phyloP scores from a whole-genome alignment of 1,284 basidiomycete genomes.

The Ustilago crameri region DNA sequence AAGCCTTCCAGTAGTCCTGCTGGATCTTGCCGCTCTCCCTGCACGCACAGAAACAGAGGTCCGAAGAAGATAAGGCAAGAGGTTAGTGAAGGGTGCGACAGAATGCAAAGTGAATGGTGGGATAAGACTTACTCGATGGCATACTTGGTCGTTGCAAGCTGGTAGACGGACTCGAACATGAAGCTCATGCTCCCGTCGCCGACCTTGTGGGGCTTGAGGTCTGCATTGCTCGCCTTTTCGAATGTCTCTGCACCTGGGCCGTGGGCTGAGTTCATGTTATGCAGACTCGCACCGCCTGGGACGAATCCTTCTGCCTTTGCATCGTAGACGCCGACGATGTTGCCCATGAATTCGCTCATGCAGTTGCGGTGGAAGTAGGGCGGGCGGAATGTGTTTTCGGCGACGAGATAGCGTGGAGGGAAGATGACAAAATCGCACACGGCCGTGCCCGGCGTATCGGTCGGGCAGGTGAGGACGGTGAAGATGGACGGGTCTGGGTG shows the following conservation, averaged over 20 bases:
- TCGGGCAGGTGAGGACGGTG: conserved; percentile 55
- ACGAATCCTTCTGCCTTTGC: conserved; percentile 48
- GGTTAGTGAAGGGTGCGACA: too few relatives aligned
- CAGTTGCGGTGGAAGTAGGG: conserved; percentile 53
- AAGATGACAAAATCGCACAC: conserved; percentile 59
- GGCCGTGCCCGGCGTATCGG: conserved; percentile 75
- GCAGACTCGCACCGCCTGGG: conserved; percentile 57
- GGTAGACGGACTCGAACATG: conserved; percentile 62
- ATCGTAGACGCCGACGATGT: conserved; percentile 46
- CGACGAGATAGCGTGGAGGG: conserved; percentile 45
- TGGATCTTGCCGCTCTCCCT: conserved; percentile 57
- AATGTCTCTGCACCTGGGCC: conserved; percentile 57
- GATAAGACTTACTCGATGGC: conserved; percentile 33
- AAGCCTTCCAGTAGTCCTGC: conserved; percentile 54
- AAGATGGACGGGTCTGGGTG: conserved; percentile 67
- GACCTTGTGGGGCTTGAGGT: conserved; percentile 48
- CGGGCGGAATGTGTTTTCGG: conserved; percentile 44
- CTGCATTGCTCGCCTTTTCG: conserved; percentile 36
- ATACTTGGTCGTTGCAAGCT: conserved; percentile 58
- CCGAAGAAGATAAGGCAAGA: too few relatives aligned
- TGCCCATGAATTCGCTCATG: conserved; percentile 55
- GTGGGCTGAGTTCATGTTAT: conserved; percentile 61
- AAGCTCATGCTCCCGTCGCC: conserved; percentile 56
- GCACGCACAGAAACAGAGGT: not conserved
- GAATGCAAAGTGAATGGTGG: not conserved